Evolutionary conservation across 1,284 basidiomycete genomes (phyloP).

Genomic region (Xerocomus nothofagi): DNA sequence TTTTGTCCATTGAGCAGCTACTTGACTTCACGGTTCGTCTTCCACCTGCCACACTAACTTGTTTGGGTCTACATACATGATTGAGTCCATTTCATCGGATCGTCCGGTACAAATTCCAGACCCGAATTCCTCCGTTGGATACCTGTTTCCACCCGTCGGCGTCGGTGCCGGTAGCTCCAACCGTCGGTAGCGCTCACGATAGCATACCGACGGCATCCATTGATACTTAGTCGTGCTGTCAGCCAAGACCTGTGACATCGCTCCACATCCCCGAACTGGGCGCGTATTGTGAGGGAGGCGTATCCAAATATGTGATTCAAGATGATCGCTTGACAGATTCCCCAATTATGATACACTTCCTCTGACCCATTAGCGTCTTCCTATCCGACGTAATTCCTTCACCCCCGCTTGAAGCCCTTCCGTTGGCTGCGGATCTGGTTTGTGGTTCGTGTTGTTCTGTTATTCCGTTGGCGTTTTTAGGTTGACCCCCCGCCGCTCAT

Average conservation of each 20-base stretch:
- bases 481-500: background rate
- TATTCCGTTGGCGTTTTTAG: conserved; percentile 2
- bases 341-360: too few species aligned
- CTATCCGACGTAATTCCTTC: background rate
- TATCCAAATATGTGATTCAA: background rate
- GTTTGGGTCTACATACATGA: background rate
- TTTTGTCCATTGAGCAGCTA: background rate
- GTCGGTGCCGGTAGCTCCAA: conserved; percentile 1
- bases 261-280: background rate
- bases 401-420: background rate
- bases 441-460: background rate
- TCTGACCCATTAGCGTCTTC: background rate
- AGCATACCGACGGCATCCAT: too few species aligned
- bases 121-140: conserved; percentile 4
- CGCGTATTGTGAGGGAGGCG: background rate
- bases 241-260: background rate
- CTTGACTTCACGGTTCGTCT: background rate
- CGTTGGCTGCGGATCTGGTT: conserved; percentile 1
- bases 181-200: background rate
- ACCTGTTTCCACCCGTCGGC: conserved; percentile 8
- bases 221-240: background rate
- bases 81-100: conserved; percentile 5
- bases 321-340: too few species aligned
- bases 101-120: background rate
- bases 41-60: background rate